Evolutionary conservation across 2,329 filamentous ascomycete species (phyloP).

Genomic region (Paecilomyces sp.): DNA sequence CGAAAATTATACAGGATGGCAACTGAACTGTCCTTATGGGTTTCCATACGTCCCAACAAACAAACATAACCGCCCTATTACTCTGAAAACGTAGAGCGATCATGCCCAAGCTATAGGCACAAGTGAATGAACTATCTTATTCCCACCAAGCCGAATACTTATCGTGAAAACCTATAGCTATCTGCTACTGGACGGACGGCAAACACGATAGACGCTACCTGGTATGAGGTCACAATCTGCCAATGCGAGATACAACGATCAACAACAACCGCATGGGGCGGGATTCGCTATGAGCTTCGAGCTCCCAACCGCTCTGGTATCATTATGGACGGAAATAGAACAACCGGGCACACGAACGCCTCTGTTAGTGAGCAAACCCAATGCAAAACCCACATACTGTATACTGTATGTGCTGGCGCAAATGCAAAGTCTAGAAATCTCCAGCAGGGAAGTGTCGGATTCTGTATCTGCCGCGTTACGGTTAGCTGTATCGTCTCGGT

Average conservation of each 20-base stretch:
- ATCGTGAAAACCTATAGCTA: not conserved
- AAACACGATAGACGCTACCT: not conserved
- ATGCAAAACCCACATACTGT: not conserved
- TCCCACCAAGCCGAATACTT: not conserved
- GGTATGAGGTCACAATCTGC: not conserved
- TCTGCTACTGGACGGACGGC: not conserved
- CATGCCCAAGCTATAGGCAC: not conserved
- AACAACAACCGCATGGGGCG: not conserved
- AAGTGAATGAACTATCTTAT: not conserved
- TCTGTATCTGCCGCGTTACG: not conserved
- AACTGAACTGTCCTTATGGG: not conserved
- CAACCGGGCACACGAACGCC: not conserved
- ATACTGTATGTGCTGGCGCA: not conserved
- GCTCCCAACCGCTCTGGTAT: not conserved
- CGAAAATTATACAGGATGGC: not conserved
- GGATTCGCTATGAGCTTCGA: not conserved
- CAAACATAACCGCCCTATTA: not conserved
- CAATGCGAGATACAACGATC: not conserved
- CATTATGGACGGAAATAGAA: not conserved
- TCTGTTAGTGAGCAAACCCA: not conserved
- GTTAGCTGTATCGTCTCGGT: not conserved
- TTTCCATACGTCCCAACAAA: not conserved
- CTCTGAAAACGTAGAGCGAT: not conserved
- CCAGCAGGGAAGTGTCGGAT: not conserved
- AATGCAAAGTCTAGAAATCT: not conserved